phyloP scores from a whole-genome alignment of 768 basidiomycete species.

The Leccinum broughii region DNA sequence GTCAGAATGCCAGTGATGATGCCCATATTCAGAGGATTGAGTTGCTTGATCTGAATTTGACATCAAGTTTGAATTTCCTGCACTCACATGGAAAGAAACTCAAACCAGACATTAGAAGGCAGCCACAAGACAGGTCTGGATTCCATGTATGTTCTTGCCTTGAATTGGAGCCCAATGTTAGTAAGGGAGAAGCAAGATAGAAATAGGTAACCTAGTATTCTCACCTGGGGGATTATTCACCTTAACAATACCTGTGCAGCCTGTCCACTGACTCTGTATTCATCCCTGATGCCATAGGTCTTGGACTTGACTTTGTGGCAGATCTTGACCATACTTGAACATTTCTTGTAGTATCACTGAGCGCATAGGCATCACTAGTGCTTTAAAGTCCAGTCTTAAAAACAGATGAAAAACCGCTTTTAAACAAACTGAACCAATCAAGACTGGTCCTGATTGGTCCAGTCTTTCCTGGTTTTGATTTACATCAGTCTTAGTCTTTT shows the following conservation, averaged over 20 bases:
- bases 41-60: neutral
- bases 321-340: neutral
- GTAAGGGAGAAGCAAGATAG: too few relatives aligned
- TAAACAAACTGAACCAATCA: too few relatives aligned
- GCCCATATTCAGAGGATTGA: conserved; percentile 11
- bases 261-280: conserved; percentile 9
- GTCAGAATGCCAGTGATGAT: conserved; percentile 7
- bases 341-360: neutral
- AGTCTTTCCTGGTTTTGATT: too few relatives aligned
- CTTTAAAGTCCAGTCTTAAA: too few relatives aligned
- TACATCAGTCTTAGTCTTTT: too few relatives aligned
- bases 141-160: conserved; percentile 5
- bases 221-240: conserved; percentile 1
- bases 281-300: conserved; percentile 1
- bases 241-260: conserved; percentile 4
- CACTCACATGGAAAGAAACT: neutral
- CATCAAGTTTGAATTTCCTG: conserved; percentile 1
- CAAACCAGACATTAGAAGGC: conserved; percentile 4
- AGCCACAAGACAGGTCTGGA: conserved; percentile 6
- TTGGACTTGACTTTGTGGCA: neutral
- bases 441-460: too few relatives aligned
- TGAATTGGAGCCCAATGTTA: neutral
- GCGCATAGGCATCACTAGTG: conserved; percentile 12
- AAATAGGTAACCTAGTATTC: neutral
- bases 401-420: too few relatives aligned